Evolutionary conservation across 768 basidiomycete genomes (phyloP), one percentile per base, ranked within the genome.

Genomic region (Tricholoma matsutake): DNA sequence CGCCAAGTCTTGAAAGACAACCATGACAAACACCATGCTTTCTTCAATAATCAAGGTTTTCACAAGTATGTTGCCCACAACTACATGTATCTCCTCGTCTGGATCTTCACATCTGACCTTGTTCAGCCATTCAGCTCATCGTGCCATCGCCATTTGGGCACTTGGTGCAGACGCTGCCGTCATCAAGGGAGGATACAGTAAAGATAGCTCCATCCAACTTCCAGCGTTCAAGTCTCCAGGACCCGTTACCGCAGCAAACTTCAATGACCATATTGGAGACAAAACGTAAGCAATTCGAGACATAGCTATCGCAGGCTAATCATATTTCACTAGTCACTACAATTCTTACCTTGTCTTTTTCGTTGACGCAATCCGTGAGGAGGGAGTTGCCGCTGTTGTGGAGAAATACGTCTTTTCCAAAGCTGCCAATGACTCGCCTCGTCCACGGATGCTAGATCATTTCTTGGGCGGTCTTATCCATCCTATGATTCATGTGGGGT

Each of bases 401-500:
- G 84, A 87, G 56, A 77, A 81, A 39, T 87, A 81, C 62, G 57
- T 89, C 10, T 84, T 88, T 67, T 80, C 85, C 16, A 63, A 69
- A 13, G 71, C 79, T 25, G 79, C 73, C 55, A 86, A 86, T 53
- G 67, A 68, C 0, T 64, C 69, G 22, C 75, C 79, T 25, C 56
- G 65, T 18, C 81, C 83, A 7, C 64, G 68, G 37, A 72, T 76
- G 66, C 67, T 89, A n/a, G 78, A 77, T 39, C 81, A 87, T 16
- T 79, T 87, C 66, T 45, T 86, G 3, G 77, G 78, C 0, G 86
- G 85, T 2, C 66, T 87, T 1, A 14, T 89, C 4, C 89, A 91
- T 67, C 86, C 89, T 0, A 61, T 88, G 54, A 89, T 91, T 53
- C 87, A 90, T 65, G 64, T 74, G 1, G 87, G 86, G 22, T 86